Base-by-base conservation (phyloP, 495 filamentous ascomycete species). In the Chaetomium cochliodes region DNA sequence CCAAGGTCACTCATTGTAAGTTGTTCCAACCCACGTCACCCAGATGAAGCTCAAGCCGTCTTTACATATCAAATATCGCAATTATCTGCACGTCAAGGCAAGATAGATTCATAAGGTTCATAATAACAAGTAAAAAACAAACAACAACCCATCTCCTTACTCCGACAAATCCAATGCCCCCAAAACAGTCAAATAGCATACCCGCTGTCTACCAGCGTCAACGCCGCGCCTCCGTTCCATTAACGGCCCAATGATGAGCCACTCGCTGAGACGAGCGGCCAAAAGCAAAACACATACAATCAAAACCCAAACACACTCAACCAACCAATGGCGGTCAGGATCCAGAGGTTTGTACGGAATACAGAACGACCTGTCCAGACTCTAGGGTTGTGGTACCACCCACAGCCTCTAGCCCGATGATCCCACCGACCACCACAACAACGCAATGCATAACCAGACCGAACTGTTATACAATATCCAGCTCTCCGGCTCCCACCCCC, bases 351-450 rank as follows among this genome's bases (percentile, higher is more conserved):
- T n/a, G n/a, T n/a, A n/a, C n/a, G n/a, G n/a, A n/a, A 11, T 9
- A 16, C 4, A 12, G 41, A 37, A 25, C 16, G 22, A 18, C 28
- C 42, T 51, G 61, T 57, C 44, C 52, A 63, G 54, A 58, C 58
- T 65, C 61, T 51, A 28, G 42, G 33, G 26, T 1, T 57, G 64
- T 58, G 64, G 59, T 58, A 20, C 58, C 58, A 66, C 64, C 58
- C 58, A 66, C 64, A 66, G 51, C 64, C 51, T 52, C 44, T 16
- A 33, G 61, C 49, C 52, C 56, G 47, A 33, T 33, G 41, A n/a
- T 13, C 6, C 20, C 16, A 18, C 54, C 18, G 25, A 6, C n/a
- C 37, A 30, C 53, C 47, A 25, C 2, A 12, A 23, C 47, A 3
- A 23, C 6, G 2, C 20, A 50, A 50, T 23, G 47, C 11, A 22